Evolutionary conservation across 2,329 filamentous ascomycete species (phyloP), one percentile per base, ranked within the genome.

Genomic region (Hypoxylon rubiginosum): DNA sequence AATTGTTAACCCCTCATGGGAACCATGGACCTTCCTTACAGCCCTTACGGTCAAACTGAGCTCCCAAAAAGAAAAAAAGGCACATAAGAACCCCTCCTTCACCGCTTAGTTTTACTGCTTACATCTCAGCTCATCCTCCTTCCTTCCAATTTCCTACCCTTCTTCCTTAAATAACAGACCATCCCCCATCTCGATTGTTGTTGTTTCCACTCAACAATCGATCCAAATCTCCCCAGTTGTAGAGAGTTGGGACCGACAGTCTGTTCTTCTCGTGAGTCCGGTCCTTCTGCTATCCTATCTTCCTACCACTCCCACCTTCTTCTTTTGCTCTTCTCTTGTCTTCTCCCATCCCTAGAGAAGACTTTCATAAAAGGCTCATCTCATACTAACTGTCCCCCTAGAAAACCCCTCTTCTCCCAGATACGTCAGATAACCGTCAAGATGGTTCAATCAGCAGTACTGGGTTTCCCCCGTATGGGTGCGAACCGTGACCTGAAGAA

Each of bases 401-500:
- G 73, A 72, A 72, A 69, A 70, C 41, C 55, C 50, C 43, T 73
- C 46, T 58, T 62, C 53, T 61, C 54, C 58, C 68, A 71, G 52
- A 65, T 71, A 70, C 49, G 59, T 60, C 60, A 71, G 70, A 71
- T 72, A 72, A 78, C 77, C 78, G 75, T 71, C 80, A 87, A 80
- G 69, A 89, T 89, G 87, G 87, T 89, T 81, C 85, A 88, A 79
- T 89, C 87, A 73, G 85, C 96, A 75, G 88, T 99, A 82, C 91
- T 99, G 82, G 96, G 96, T 85, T 99, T 99, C 90, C 96, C 96
- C 82, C 95, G 96, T 81, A 97, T 98, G 93, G 96, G 96, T 85
- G 92, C 89, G 78, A 92, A 97, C 85, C 94, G 96, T 90, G 96
- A 99, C 88, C 90, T 99, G 82, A 99, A 99, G 92, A 99, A 99